Base-by-base conservation (phyloP, 2,329 filamentous ascomycete species). In the Alternaria consortialis region DNA sequence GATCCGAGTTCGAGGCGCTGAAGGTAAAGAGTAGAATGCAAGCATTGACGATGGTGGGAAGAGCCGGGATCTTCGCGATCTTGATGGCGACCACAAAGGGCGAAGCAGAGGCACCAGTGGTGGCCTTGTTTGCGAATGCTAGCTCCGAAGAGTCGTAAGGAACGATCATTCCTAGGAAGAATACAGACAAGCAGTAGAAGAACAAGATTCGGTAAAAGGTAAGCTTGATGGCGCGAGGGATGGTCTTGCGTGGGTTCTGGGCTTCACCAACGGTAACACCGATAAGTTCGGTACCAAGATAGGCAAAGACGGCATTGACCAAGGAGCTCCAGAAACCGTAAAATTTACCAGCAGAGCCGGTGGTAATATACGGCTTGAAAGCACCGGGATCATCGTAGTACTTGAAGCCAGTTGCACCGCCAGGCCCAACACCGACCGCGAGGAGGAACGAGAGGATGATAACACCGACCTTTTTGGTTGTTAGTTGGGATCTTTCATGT, bases 191-290 rank as follows among this genome's bases (percentile, higher is more conserved):
- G 70, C 88, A 84, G 83, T 94, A 94, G 83, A 94, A 94, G 81
- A 94, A 82, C 67, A 92, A 80, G 76, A 94, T 94, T 59, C 91
- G 91, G 82, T 87, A 94, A 79, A 94, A 94, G 67, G 91, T 93
- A 51, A 93, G 84, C 76, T 88, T 90, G 83, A 93, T 93, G 54
- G 91, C 91, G 61, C 88, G 87, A 7, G 91, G 91, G 63, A 94
- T 89, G 15, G 88, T 91, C 77, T 87, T 87, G 74, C 91, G 88
- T 1, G 91, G 91, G 80, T 93, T 93, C 80, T 93, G 89, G 0
- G 91, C 90, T 79, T 93, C 90, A 54, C 89, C 91, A 34, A 92
- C 90, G 0, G 91, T 93, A 13, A 93, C 90, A 80, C 90, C 91
- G 52, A 93, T 89, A 43, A 93, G 82, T 73, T 93, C 91, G 3